phyloP scores from a whole-genome alignment of 73 alveolate species.

The Tetrahymena elliotti region DNA sequence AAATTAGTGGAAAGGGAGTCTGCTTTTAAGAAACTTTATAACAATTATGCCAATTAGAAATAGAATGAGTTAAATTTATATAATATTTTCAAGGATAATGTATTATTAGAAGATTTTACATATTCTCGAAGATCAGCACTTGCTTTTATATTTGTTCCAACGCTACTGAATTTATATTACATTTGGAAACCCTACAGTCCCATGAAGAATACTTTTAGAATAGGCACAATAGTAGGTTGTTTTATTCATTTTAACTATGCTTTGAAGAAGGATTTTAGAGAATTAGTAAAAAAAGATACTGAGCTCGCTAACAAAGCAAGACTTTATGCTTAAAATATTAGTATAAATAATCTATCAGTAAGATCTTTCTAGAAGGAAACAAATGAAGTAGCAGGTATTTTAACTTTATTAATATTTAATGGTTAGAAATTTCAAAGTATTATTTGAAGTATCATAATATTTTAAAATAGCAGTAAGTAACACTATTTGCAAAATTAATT shows the following conservation, averaged over 20 bases:
- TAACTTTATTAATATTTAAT: too few species aligned
- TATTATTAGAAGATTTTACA: neutral
- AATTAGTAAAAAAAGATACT: neutral
- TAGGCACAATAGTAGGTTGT: neutral
- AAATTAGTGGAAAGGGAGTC: neutral
- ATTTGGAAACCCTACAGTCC: neutral
- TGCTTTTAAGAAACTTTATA: neutral
- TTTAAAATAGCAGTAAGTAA: neutral
- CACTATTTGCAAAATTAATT: neutral
- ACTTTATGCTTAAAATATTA: neutral
- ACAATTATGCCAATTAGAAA: neutral
- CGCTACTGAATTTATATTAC: neutral
- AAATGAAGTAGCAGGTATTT: neutral
- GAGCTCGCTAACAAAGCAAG: neutral
- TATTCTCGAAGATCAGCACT: neutral
- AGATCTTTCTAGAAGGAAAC: neutral
- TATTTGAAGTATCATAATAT: neutral
- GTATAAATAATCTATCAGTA: neutral
- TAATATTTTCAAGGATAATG: neutral
- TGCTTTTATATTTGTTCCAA: neutral
- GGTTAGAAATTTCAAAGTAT: neutral
- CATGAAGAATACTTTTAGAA: neutral
- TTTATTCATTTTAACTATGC: neutral
- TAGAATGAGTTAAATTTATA: neutral
- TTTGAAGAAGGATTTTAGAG: neutral